Conservation (phyloP, 176 grass and related monocot species). For the Raddia distichophylla region DNA sequence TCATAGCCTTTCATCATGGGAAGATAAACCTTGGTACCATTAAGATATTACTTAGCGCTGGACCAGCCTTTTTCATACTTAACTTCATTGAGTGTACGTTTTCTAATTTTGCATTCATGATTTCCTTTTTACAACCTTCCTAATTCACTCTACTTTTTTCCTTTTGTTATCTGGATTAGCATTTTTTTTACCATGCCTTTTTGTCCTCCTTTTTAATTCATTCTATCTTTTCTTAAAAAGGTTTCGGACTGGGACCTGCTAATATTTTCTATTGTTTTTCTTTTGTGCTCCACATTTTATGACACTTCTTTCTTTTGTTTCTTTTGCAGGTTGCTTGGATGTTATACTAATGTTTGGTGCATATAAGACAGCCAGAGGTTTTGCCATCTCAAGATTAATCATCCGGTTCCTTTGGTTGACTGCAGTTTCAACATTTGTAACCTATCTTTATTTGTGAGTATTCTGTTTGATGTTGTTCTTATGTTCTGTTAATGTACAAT, state of each 20-base stretch:
- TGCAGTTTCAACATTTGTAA: conserved; percentile 68
- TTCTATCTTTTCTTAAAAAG: not conserved
- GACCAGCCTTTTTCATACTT: conserved; percentile 88
- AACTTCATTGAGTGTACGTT: conserved; percentile 86
- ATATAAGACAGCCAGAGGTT: conserved; percentile 82
- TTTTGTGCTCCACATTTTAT: not conserved
- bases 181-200: conserved; percentile 6
- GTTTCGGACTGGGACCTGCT: not conserved
- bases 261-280: conserved; percentile 24
- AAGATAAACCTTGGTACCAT: conserved; percentile 73
- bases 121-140: conserved; percentile 26
- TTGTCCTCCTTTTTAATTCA: not conserved
- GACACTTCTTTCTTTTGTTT: conserved; percentile 13
- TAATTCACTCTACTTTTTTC: not conserved
- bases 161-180: not conserved
- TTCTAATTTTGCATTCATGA: conserved; percentile 30
- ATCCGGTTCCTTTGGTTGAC: conserved; percentile 82
- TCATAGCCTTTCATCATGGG: conserved; percentile 79
- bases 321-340: conserved; percentile 84
- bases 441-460: conserved; percentile 93
- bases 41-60: conserved; percentile 89
- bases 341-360: conserved; percentile 91
- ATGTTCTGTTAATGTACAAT: conserved; percentile 19
- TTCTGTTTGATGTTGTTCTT: conserved; percentile 20
- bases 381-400: conserved; percentile 91